Conservation (phyloP, 2,329 filamentous ascomycete species). For the Leptographium flavum region DNA sequence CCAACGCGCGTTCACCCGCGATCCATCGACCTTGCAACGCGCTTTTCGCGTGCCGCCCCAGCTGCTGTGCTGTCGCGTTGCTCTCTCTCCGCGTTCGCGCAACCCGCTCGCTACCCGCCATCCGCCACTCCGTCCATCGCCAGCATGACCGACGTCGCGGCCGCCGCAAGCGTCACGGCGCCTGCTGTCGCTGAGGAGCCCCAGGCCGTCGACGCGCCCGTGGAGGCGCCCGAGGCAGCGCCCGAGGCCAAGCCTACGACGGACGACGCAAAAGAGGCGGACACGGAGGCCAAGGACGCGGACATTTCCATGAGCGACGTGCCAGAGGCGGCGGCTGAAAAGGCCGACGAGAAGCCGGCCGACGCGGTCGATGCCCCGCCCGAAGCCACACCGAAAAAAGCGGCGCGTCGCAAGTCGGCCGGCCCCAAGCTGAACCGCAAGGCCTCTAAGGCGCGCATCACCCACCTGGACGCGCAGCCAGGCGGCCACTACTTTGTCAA, state of each 20-base stretch:
- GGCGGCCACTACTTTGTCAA: slow-evolving; percentile 87
- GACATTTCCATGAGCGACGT: too few species aligned
- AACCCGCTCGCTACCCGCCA: slow-evolving; percentile 2
- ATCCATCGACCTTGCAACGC: too few species aligned
- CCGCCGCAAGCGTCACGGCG: slow-evolving; percentile 4
- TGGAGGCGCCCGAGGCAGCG: background rate
- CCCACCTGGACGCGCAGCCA: slow-evolving; percentile 67
- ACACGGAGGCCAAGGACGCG: slow-evolving; percentile 12
- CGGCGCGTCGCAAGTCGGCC: slow-evolving; percentile 59
- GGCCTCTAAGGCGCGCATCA: slow-evolving; percentile 58
- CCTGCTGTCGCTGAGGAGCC: slow-evolving; percentile 2
- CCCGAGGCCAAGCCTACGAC: background rate
- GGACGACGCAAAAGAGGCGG: background rate
- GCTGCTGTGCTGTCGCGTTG: too few species aligned
- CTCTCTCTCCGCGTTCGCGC: slow-evolving; percentile 6
- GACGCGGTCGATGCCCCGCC: slow-evolving; percentile 13
- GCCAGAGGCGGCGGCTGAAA: background rate
- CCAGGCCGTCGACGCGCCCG: slow-evolving; percentile 2
- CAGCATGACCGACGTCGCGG: slow-evolving; percentile 7
- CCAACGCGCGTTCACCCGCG: too few species aligned
- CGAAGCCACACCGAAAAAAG: slow-evolving; percentile 18
- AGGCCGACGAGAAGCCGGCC: slow-evolving; percentile 6
- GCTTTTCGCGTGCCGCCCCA: slow-evolving; percentile 4
- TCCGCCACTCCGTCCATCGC: slow-evolving; percentile 9
- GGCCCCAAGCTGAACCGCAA: slow-evolving; percentile 77